Base-by-base conservation (phyloP, 2,329 filamentous ascomycete species). In the Achaetomium macrosporum region DNA sequence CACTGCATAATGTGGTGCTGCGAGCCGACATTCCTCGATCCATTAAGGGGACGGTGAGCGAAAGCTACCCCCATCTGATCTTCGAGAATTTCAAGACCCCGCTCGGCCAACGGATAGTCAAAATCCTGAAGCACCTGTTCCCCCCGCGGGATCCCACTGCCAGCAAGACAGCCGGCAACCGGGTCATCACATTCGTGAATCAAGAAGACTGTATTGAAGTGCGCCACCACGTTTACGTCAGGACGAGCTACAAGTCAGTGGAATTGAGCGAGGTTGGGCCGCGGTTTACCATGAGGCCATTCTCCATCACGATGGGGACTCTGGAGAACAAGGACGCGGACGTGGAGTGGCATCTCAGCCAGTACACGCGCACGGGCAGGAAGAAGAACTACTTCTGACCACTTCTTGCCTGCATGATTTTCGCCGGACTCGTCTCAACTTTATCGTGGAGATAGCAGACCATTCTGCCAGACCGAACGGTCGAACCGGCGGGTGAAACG, bases 311-410 rank as follows among this genome's bases (percentile, higher is more conserved):
- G 43, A 86, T 85, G 49, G 92, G 93, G 15, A 95, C 92, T 4
- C 74, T 96, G 55, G 93, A 97, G 67, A 95, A 91, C 65, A 95
- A 95, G 69, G 88, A 95, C 61, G 92, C 92, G 4, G 93, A 99
- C 70, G 84, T 95, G 5, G 93, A 99, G 72, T 99, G 93, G 93
- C 87, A 93, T 58, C 76, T 99, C 58, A 95, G 89, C 57, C 92
- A 96, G 67, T 99, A 96, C 70, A 99, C 92, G 9, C 79, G 93
- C 61, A 97, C 92, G 13, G 85, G 87, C 63, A 84, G 84, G 72
- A 97, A 97, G 82, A 96, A 96, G 83, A 90, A 95, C 66, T 96
- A 95, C 66, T 77, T 96, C 50, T 96, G 72, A 83, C 37, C 9
- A 3, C 8, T 31, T 9, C 2, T 10, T 11, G 10, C 15, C 4